Conservation (phyloP, 2,329 filamentous ascomycete genomes). For the Elsinoe fawcettii region DNA sequence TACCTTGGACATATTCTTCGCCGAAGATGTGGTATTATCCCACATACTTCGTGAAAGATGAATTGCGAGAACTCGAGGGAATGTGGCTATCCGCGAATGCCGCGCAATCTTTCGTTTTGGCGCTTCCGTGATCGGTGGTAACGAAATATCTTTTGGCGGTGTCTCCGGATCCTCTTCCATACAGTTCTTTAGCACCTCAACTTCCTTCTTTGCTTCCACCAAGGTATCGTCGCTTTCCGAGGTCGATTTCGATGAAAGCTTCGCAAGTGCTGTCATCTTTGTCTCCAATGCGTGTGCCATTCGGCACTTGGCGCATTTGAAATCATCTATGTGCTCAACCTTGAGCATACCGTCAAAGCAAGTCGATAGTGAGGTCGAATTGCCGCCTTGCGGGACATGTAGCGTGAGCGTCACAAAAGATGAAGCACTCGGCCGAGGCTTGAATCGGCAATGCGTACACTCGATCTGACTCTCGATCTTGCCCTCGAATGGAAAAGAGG, state of each 20-base stretch:
- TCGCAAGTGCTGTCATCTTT: slow-evolving; percentile 44
- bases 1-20: slow-evolving; percentile 92
- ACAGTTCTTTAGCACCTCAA: slow-evolving; percentile 59
- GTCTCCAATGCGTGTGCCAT: slow-evolving; percentile 67
- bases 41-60: slow-evolving; percentile 93
- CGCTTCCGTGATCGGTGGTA: slow-evolving; percentile 66
- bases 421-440: slow-evolving; percentile 72
- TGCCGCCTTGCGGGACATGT: slow-evolving; percentile 69
- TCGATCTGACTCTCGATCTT: slow-evolving; percentile 90
- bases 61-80: slow-evolving; percentile 83
- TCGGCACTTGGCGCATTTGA: slow-evolving; percentile 87
- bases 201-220: slow-evolving; percentile 49
- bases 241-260: slow-evolving; percentile 25
- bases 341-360: slow-evolving; percentile 95
- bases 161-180: slow-evolving; percentile 76
- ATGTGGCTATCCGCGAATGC: slow-evolving; percentile 76
- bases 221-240: slow-evolving; percentile 25
- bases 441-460: slow-evolving; percentile 82
- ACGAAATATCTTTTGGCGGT: slow-evolving; percentile 59
- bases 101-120: slow-evolving; percentile 80
- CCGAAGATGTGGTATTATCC: slow-evolving; percentile 62
- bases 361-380: slow-evolving; percentile 68
- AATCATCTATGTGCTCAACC: slow-evolving; percentile 93
- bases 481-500: slow-evolving; percentile 84
- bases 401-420: slow-evolving; percentile 88